Percentiles rank a stretch among this genome's conserved stretches.
Evolutionary conservation across 1,284 basidiomycete genomes (phyloP).

Genomic region (Trichosporon coremiiforme): DNA sequence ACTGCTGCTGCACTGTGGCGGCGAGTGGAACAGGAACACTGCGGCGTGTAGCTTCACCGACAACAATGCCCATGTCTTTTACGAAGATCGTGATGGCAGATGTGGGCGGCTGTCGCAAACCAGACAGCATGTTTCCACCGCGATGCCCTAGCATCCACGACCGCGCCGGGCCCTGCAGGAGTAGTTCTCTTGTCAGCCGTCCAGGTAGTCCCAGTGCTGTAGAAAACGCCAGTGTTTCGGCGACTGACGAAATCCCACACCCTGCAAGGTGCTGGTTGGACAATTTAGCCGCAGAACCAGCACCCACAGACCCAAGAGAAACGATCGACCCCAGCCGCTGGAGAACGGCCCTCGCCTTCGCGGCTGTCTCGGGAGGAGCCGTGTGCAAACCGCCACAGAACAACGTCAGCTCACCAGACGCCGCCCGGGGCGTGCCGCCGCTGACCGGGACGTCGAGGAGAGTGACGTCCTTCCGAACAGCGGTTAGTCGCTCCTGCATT

Average conservation of each 20-base stretch:
- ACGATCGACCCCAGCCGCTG: not conserved
- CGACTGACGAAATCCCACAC: slow-evolving; percentile 33
- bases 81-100: slow-evolving; percentile 28
- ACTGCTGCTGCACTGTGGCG: slow-evolving; percentile 29
- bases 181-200: slow-evolving; percentile 22
- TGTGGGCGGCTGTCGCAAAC: slow-evolving; percentile 30
- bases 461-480: slow-evolving; percentile 34
- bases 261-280: slow-evolving; percentile 34
- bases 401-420: slow-evolving; percentile 44
- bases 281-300: slow-evolving; percentile 35
- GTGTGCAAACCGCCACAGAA: slow-evolving; percentile 38
- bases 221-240: slow-evolving; percentile 41
- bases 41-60: slow-evolving; percentile 25
- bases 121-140: slow-evolving; percentile 32
- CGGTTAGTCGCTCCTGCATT: slow-evolving; percentile 26
- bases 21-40: slow-evolving; percentile 23
- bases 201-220: slow-evolving; percentile 36
- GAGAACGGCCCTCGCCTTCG: not conserved
- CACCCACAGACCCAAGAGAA: slow-evolving; percentile 28
- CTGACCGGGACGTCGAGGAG: slow-evolving; percentile 49
- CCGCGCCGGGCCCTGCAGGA: slow-evolving; percentile 27
- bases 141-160: slow-evolving; percentile 33
- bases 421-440: slow-evolving; percentile 43
- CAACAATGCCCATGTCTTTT: slow-evolving; percentile 35
- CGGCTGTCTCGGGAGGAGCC: not conserved